A percentile compares a stretch with the other conserved stretches of the same genome.
Evolutionary conservation across 768 basidiomycete genomes (phyloP).

Genomic region (Rubroboletus pulcherrimus): DNA sequence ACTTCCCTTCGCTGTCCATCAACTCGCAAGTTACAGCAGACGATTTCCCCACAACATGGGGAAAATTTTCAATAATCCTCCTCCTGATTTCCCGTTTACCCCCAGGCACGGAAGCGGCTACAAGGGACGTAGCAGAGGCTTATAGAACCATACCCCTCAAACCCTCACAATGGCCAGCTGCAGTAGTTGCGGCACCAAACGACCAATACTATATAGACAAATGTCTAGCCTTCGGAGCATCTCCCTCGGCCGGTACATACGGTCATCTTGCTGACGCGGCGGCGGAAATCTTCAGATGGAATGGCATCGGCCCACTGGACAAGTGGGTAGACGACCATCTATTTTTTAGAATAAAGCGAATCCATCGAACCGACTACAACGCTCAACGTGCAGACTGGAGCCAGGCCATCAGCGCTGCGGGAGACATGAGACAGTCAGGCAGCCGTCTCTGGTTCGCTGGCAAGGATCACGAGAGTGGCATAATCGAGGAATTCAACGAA

Average conservation of each 20-base stretch:
- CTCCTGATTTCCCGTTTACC: too few relatives aligned
- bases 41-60: background rate
- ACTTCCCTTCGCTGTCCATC: fast-evolving
- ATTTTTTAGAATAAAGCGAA: fast-evolving
- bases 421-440: background rate
- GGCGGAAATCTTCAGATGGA: fast-evolving
- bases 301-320: background rate
- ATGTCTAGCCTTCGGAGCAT: background rate
- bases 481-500: background rate
- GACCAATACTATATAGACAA: background rate
- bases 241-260: fast-evolving
- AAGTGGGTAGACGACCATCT: background rate
- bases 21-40: background rate
- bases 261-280: background rate
- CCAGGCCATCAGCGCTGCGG: too few relatives aligned
- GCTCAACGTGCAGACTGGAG: too few relatives aligned
- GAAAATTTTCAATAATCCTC: background rate
- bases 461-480: too few relatives aligned
- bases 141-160: background rate
- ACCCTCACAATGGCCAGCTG: background rate
- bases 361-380: background rate
- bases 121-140: background rate
- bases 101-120: background rate
- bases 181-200: background rate
- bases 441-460: background rate